Conservation (phyloP, 1,284 basidiomycete genomes). For the Grifola frondosa region DNA sequence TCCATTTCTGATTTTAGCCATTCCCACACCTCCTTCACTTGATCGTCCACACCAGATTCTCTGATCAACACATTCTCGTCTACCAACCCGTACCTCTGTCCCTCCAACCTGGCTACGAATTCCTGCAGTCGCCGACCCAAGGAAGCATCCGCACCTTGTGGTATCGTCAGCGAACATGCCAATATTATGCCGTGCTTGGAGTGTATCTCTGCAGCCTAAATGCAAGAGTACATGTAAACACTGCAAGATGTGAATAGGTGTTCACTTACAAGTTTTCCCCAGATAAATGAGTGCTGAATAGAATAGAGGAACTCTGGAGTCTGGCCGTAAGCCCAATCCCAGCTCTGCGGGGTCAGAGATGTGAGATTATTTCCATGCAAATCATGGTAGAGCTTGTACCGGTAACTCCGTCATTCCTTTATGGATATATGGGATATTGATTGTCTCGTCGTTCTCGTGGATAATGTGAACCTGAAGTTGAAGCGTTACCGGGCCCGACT, state of each 20-base stretch:
- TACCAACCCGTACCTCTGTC: constrained; percentile 50
- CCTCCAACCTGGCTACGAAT: constrained; percentile 35
- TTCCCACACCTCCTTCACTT: constrained; percentile 34
- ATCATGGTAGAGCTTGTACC: constrained; percentile 41
- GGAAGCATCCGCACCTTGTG: constrained; percentile 17
- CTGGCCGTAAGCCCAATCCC: constrained; percentile 94
- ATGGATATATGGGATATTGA: constrained; percentile 55
- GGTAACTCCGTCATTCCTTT: constrained; percentile 71
- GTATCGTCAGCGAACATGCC: constrained; percentile 42
- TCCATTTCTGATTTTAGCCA: constrained; percentile 43
- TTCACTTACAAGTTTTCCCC: constrained; percentile 61
- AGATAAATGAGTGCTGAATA: constrained; percentile 48
- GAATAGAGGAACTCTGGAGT: constrained; percentile 88
- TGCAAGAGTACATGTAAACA: constrained; percentile 2
- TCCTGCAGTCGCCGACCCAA: constrained; percentile 19
- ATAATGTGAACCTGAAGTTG: constrained; percentile 35
- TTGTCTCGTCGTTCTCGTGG: constrained; percentile 44
- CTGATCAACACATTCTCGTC: constrained; percentile 26
- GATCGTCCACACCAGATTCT: constrained; percentile 14
- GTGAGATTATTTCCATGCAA: not conserved
- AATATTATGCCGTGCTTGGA: constrained; percentile 65
- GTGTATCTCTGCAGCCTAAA: constrained; percentile 47
- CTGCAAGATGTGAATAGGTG: not conserved
- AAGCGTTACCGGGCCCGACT: not conserved
- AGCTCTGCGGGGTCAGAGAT: constrained; percentile 51